Evolutionary conservation across 169 alveolate species (phyloP), one percentile per base, ranked within the genome.

Genomic region (Plasmodium berghei): DNA sequence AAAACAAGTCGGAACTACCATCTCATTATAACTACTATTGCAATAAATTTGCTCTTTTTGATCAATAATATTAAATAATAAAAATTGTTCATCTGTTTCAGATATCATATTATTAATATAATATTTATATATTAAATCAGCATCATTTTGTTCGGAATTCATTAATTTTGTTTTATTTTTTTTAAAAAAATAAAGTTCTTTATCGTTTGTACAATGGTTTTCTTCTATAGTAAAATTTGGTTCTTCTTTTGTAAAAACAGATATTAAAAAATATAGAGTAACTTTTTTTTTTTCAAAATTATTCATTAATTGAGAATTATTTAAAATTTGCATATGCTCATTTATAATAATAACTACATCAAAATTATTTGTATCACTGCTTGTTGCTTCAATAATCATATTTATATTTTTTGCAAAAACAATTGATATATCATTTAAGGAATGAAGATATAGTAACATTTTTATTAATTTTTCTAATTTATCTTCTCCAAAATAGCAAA

Each of bases 1-100:
- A 45, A 86, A 86, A 55, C 91, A 86, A 0, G 91, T 86, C 2
- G 91, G 91, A 9, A 86, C 52, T 9, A 86, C 91, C 26, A 86
- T 62, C 46, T 86, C 91, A 54, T 71, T 64, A 22, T 86, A 86
- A 20, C 73, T 1, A 9, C 58, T 61, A n/a, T 86, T 70, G 28
- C 87, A 86, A 54, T 86, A 86, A 20, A 71, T 48, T 64, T 66
- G 56, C 20, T 86, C 91, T 34, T 70, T 86, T 40, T 70, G 87
- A 40, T 86, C 91, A 10, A 86, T 52, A n/a, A 70, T 86, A 40
- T 42, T 69, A 14, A 86, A 86, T 3, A 86, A 18, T 28, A 86
- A 46, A 20, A 86, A 70, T 45, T 86, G 91, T 16, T 86, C 91
- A 48, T 86, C 91, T n/a, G 26, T 86, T 20, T 86, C 87, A 0